Evolutionary conservation across 2,329 filamentous ascomycete genomes (phyloP), one percentile per base, ranked within the genome.

Genomic region (Xylaria hypoxylon): DNA sequence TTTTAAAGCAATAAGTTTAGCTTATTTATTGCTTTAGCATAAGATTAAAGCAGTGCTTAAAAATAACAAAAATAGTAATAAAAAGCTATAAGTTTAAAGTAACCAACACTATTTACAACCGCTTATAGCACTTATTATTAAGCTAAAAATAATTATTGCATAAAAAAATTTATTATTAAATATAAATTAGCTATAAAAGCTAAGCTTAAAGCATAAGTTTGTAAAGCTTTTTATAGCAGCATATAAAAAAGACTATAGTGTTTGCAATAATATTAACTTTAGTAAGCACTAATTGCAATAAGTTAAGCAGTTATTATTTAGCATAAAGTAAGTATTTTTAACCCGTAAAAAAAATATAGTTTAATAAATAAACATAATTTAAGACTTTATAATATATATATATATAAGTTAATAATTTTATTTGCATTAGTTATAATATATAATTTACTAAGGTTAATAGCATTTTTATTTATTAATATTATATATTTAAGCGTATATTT

Each of bases 231-330:
- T 56, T n/a, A 56, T 56, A 44, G 13, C 15, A 40, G 28, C 4
- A 40, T 55, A 55, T 55, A 40, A 55, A 40, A 55, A 26, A 55
- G 17, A 55, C 7, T 56, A 56, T 31, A 31, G 35, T 4, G 8
- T 56, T n/a, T 19, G 28, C 11, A 44, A 56, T 56, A 56, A 44
- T 44, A 19, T 56, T 19, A 56, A 56, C 7, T 56, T 56, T 56
- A 44, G 10, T n/a, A 28, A 44, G 13, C 2, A 56, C 19, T 44
- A 56, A 19, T 19, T 44, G 19, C 15, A 31, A 56, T 56, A 44
- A 31, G 19, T 56, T 44, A 31, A 13, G 3, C 13, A 31, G 6
- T 24, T 56, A 56, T 56, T 44, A n/a, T 56, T 56, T 56, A 56
- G 7, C 5, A 56, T 15, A 10, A 31, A 56, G 5, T 56, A 56